Evolutionary conservation across 2,329 filamentous ascomycete genomes (phyloP), one percentile per base, ranked within the genome.

Genomic region (Graphium sp.): DNA sequence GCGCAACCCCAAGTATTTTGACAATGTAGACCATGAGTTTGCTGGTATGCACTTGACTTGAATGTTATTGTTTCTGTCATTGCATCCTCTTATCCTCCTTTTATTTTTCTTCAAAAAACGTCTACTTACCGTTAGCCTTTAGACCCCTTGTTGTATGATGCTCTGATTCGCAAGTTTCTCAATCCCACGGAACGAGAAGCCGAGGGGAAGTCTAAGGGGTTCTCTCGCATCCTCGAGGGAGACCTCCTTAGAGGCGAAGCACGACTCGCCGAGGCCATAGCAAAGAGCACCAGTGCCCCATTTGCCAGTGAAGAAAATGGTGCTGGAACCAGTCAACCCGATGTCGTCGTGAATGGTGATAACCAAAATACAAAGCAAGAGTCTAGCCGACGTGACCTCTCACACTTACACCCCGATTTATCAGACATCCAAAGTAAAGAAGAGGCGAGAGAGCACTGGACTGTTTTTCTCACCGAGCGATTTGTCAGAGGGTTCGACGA

Each of bases 81-180:
- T 20, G 13, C 17, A 16, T 30, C 12, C 24, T 17, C 13, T 8
- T 19, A 13, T 26, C 16, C 15, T 26, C 15, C 15, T 24, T 15
- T 22, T 16, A 15, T 22, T 13, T 24, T 21, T 12, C 19, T 23
- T 14, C 16, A 18, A 20, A 8, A 9, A 6, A 9, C 29, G 16
- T 13, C 20, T 18, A 20, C 11, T 14, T n/a, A 7, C 32, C 9
- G 17, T 18, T 8, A 6, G 5, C 22, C 12, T 15, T 6, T 32
- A 65, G 80, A 89, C 50, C 82, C 83, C 1, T 56, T 87, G 7
- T 65, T 91, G 18, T 92, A 92, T 56, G 80, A 91, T 48, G 66
- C 70, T 30, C 62, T 91, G 15, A 67, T 93, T 34, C 72, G 81
- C 29, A 71, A 70, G 29, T 85, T 84, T 47, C 80, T 85, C 38